A percentile compares a stretch with the other conserved stretches of the same genome.
Conservation (phyloP, 2,329 filamentous ascomycete genomes). For the Cladosporium sphaerospermum region DNA sequence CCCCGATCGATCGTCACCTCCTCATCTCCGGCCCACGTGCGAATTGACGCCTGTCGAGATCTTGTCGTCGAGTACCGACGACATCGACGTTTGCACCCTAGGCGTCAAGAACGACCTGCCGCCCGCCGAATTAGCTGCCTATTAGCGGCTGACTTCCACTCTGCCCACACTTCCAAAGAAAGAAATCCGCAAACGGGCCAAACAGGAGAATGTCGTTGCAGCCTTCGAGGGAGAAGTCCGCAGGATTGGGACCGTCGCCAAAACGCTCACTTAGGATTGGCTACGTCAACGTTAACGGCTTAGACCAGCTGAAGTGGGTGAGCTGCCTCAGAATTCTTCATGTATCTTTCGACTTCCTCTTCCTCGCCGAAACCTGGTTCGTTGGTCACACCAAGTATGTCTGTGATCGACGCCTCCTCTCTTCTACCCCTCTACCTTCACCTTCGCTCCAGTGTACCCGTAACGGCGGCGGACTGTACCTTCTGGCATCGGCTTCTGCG, state of each 20-base stretch:
- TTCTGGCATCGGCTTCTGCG: not conserved
- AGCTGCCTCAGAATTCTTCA: not conserved
- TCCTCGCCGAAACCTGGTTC: not conserved
- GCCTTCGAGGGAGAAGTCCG: constrained; percentile 1
- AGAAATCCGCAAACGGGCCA: not conserved
- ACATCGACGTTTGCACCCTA: no score
- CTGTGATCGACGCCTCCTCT: not conserved
- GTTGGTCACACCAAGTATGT: not conserved
- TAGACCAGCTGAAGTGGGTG: not conserved
- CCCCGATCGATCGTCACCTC: no score
- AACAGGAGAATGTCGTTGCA: not conserved
- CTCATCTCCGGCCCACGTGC: no score
- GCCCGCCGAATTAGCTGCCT: no score
- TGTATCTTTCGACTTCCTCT: not conserved
- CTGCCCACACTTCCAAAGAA: not conserved
- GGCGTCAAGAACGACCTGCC: no score
- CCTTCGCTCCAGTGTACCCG: not conserved
- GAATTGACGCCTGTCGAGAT: no score
- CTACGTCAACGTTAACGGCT: not conserved
- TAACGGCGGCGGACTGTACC: not conserved
- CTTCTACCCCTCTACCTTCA: not conserved
- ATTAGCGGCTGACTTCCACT: not conserved
- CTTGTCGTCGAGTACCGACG: no score
- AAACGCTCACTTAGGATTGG: not conserved
- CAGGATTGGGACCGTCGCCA: not conserved